These are phyloP conservation scores for Kodamaea nitidulidarum DNA, from an alignment of 805 yeast genomes.

Conservation along the genomic window DNA sequence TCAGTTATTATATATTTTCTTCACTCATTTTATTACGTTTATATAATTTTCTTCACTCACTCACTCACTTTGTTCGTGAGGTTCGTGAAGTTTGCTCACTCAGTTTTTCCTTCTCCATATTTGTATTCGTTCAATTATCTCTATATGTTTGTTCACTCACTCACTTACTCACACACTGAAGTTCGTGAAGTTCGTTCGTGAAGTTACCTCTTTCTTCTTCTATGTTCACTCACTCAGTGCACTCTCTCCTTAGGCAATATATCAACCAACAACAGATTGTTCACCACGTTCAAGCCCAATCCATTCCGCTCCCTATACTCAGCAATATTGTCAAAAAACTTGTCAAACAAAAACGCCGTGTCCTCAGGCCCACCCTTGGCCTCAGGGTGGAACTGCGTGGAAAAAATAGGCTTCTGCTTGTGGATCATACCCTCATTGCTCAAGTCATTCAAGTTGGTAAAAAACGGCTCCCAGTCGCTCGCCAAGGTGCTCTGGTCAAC, in stretches of 20 bases:
- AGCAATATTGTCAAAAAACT: slow-evolving; percentile 69
- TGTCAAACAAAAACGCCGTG: slow-evolving; percentile 86
- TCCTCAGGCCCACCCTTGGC: slow-evolving; percentile 99
- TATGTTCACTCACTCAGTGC: slow-evolving; percentile 32
- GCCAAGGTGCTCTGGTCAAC: slow-evolving; percentile 76
- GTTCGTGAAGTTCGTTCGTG: no score
- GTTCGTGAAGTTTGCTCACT: no score
- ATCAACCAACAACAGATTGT: slow-evolving; percentile 51
- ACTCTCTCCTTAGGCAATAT: slow-evolving; percentile 66
- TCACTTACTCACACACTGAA: background rate
- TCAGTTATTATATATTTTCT: no score
- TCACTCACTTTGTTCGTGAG: no score
- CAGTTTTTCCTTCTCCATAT: no score
- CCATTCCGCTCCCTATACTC: slow-evolving; percentile 42
- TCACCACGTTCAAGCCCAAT: slow-evolving; percentile 38
- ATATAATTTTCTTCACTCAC: no score
- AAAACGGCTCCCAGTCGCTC: slow-evolving; percentile 78
- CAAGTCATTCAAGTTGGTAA: slow-evolving; percentile 89
- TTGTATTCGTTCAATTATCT: no score
- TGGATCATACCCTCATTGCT: slow-evolving; percentile 98
- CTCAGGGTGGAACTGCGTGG: slow-evolving; percentile 98
- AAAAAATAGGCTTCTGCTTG: slow-evolving; percentile 79
- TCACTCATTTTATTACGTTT: no score
- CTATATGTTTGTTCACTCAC: no score
- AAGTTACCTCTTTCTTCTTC: no score